Base-by-base conservation (phyloP, 768 basidiomycete genomes). In the Cyclocybe aegerita region DNA sequence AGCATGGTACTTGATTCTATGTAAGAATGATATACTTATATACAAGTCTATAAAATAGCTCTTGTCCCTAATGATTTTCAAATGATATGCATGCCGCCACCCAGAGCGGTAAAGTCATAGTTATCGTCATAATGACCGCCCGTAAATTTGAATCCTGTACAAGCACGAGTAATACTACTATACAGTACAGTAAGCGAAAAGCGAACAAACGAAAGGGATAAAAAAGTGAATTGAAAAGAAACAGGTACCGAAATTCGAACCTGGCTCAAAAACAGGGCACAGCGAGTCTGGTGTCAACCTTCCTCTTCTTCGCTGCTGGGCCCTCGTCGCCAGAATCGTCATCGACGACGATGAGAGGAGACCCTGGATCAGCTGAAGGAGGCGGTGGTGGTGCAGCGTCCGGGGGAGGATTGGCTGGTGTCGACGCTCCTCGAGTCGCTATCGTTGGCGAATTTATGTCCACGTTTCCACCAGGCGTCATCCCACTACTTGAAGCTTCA, bases 291-390 rank as follows among this genome's bases (percentile, higher is more conserved):
- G 61, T 60, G 14, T 75, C 75, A 14, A 80, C 48, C 64, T 77
- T 80, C 60, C 86, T 75, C 55, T 78, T 79, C 68, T 87, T 89
- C 46, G 70, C 62, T 29, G 69, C 75, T 39, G 84, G 82, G 33
- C 72, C 76, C 39, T 81, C 75, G 35, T 79, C 76, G 32, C 80
- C 79, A 17, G 78, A 78, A 47, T 86, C 85, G 52, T 87, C 85
- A 53, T 87, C 85, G 31, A 84, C 72, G 39, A 83, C 69, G 37
- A 87, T 70, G 32, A 83, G 78, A n/a, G 84, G 80, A 8, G 82
- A 76, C 12, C 74, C 73, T 12, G 74, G 50, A 56, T 71, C 65
- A 53, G 61, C 55, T 57, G 71, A 69, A 4, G 67, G 68, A 47
- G 71, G 67, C 0, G 65, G 64, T 5, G 69, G 57, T 14, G 52